Conservation (phyloP, 495 filamentous ascomycete species). For the Penicillium paxilli region DNA sequence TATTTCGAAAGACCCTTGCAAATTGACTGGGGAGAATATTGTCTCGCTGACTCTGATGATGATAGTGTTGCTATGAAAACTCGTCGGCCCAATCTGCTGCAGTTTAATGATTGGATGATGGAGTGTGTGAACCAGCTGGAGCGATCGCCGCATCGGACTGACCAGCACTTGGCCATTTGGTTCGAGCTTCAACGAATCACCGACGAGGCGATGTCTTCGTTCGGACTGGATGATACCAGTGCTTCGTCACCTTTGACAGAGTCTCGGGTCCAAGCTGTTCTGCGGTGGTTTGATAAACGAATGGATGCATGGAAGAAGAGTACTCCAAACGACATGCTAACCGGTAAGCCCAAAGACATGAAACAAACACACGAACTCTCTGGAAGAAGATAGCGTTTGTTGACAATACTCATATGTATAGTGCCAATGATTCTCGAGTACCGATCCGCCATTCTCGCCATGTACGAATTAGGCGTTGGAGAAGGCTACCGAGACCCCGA, state of each 20-base stretch:
- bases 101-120: slow-evolving; percentile 48
- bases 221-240: slow-evolving; percentile 52
- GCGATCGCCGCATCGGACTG: slow-evolving; percentile 35
- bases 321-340: slow-evolving; percentile 36
- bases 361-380: not conserved
- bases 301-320: slow-evolving; percentile 46
- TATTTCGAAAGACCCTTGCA: not conserved
- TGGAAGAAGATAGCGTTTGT: not conserved
- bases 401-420: slow-evolving; percentile 29
- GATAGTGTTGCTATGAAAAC: slow-evolving; percentile 51
- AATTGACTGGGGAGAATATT: not conserved
- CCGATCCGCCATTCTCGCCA: slow-evolving; percentile 42
- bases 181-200: slow-evolving; percentile 46
- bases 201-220: slow-evolving; percentile 47
- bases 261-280: slow-evolving; percentile 42
- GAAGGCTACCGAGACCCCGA: slow-evolving; percentile 53
- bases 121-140: slow-evolving; percentile 47
- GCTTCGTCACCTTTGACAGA: slow-evolving; percentile 43
- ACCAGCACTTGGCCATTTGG: slow-evolving; percentile 46
- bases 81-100: slow-evolving; percentile 49
- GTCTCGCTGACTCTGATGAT: slow-evolving; percentile 3
- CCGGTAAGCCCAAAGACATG: slow-evolving; percentile 27
- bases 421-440: slow-evolving; percentile 48
- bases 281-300: slow-evolving; percentile 49
- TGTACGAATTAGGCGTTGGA: slow-evolving; percentile 53